These are phyloP conservation scores for Phytophthora constricta DNA, from an alignment of 352 stramenopile species.

Conservation along the genomic window DNA sequence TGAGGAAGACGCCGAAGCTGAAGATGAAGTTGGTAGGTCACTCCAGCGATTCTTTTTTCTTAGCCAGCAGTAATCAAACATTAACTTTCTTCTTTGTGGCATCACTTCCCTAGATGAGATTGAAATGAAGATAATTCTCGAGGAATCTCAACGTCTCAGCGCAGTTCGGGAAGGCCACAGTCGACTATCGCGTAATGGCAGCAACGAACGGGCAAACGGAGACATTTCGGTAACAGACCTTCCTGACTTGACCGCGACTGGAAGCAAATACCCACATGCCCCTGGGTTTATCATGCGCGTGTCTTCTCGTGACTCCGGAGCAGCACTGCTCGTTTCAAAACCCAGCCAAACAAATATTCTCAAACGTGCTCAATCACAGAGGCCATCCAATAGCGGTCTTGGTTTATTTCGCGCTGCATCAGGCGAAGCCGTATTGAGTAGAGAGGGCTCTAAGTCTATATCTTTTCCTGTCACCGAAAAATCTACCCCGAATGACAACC, in stretches of 20 bases:
- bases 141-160: slow-evolving; percentile 64
- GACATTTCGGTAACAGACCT: slow-evolving; percentile 68
- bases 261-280: slow-evolving; percentile 5
- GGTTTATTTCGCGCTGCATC: slow-evolving; percentile 9
- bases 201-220: slow-evolving; percentile 30
- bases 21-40: slow-evolving; percentile 74
- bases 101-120: slow-evolving; percentile 54
- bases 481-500: slow-evolving; percentile 22
- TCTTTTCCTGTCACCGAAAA: too few species aligned
- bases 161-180: slow-evolving; percentile 37
- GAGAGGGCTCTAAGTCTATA: too few species aligned
- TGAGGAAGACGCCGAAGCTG: slow-evolving; percentile 58
- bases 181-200: slow-evolving; percentile 6
- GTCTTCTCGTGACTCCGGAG: slow-evolving; percentile 41
- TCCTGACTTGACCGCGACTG: slow-evolving; percentile 50
- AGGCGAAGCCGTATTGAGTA: too few species aligned
- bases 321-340: slow-evolving; percentile 21
- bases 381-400: slow-evolving; percentile 17
- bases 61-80: too few species aligned
- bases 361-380: slow-evolving; percentile 50
- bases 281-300: slow-evolving; percentile 43
- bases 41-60: background rate
- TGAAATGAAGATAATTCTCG: slow-evolving; percentile 80
- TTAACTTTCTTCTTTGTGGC: background rate
- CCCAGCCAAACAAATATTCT: slow-evolving; percentile 25